A percentile compares a stretch with the other conserved stretches of the same genome.
phyloP scores from a whole-genome alignment of 2,329 filamentous ascomycete genomes.

The Fusarium sp. region DNA sequence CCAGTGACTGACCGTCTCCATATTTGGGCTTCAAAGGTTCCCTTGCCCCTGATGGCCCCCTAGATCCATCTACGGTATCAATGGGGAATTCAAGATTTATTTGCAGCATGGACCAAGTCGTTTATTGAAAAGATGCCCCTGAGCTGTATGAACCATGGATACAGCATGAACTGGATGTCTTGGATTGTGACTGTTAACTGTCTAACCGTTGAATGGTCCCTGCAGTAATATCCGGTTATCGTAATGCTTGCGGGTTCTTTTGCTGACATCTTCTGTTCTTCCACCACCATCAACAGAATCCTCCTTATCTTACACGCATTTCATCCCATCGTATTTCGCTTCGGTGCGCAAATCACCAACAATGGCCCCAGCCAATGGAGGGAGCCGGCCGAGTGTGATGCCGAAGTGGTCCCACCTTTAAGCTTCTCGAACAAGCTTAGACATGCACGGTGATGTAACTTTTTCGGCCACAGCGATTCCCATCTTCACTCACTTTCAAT shows the following conservation, averaged over 20 bases:
- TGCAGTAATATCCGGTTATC: background rate
- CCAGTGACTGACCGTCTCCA: constrained; percentile 10
- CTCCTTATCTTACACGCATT: constrained; percentile 4
- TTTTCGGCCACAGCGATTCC: constrained; percentile 30
- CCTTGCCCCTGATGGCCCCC: constrained; percentile 21
- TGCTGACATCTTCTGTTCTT: background rate
- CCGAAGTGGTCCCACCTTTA: constrained; percentile 18
- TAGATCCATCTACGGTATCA: constrained; percentile 23
- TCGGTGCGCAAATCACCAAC: constrained; percentile 4
- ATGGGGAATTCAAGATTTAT: constrained; percentile 4
- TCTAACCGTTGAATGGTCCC: background rate
- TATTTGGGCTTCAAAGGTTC: constrained; percentile 39
- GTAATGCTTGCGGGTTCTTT: background rate
- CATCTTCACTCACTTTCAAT: background rate
- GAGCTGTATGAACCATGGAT: background rate
- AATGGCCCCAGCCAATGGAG: constrained; percentile 11
- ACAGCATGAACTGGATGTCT: background rate
- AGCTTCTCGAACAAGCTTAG: constrained; percentile 26
- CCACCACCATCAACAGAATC: background rate
- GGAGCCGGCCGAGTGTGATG: constrained; percentile 33
- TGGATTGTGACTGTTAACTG: background rate
- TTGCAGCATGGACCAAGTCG: constrained; percentile 11
- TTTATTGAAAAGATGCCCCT: constrained; percentile 17
- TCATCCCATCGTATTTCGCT: background rate
- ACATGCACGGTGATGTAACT: constrained; percentile 45